Base-by-base conservation (phyloP, 2,329 filamentous ascomycete species). In the Colletotrichum sp. region DNA sequence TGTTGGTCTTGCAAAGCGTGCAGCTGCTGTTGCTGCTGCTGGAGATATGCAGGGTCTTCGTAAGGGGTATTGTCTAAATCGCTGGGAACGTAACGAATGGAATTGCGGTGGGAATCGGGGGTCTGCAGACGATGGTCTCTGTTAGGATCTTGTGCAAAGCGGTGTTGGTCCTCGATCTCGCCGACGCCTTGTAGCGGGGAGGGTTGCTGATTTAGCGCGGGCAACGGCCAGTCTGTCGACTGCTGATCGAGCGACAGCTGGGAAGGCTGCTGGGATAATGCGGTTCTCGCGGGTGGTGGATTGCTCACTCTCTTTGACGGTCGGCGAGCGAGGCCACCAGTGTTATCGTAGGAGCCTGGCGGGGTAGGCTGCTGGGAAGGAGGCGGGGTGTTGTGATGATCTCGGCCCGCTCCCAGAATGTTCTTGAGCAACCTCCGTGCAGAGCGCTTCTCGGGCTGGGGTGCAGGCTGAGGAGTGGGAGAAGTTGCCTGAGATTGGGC, bases 251-350 rank as follows among this genome's bases (percentile, higher is more conserved):
- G 81, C 58, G 85, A 85, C 65, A 84, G 77, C 77, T 86, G 85
- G 57, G 83, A 83, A 63, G 67, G 28, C 74, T 79, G 80, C 78
- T 81, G 79, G 74, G 85, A 82, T 77, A 84, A 79, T 77, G 82
- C 85, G 43, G 87, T 88, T 80, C 86, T 86, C 78, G 88, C 79
- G 79, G 83, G 80, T 78, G 86, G 85, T 72, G 82, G 83, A 77
- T 88, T 87, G 87, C 89, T 90, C 82, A 89, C 84, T 80, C 90
- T 87, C 85, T 91, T 92, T 60, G 92, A 93, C 36, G 88, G 86
- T 78, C 90, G 86, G 78, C 90, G 90, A 78, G 83, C 86, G 64
- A 92, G 83, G 67, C 87, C 87, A 64, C 83, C 78, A 75, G 85
- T 86, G 80, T 88, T 89, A 80, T 90, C 88, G 86, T 90, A 89